Evolutionary conservation across 306 rosid species (phyloP).

Genomic region (Fragaria nilgerrensis): DNA sequence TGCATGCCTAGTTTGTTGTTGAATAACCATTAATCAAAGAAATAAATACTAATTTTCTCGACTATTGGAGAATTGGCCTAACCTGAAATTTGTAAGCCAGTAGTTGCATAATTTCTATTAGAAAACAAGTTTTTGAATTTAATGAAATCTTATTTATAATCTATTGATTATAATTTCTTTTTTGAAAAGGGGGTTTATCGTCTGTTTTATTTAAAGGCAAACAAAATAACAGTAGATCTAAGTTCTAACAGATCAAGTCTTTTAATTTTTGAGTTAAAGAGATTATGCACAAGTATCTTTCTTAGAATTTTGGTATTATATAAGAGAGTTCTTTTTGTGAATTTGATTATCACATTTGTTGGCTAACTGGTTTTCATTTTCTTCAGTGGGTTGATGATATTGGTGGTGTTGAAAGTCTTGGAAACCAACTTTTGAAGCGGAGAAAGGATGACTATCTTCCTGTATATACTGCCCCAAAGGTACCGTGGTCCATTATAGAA

Average conservation of each 20-base stretch:
- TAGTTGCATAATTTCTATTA: background rate
- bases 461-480: constrained; percentile 83
- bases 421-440: constrained; percentile 57
- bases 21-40: background rate
- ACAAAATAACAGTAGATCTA: background rate
- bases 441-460: constrained; percentile 70
- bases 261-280: background rate
- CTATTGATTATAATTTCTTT: too few relatives aligned
- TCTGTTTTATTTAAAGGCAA: background rate
- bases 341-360: constrained; percentile 8
- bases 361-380: constrained; percentile 15
- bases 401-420: constrained; percentile 82
- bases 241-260: background rate
- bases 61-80: background rate
- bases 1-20: background rate
- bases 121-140: background rate
- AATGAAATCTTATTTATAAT: background rate
- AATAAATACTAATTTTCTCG: background rate
- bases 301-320: background rate
- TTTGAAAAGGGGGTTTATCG: background rate
- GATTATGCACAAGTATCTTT: background rate
- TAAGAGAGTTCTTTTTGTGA: background rate
- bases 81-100: background rate
- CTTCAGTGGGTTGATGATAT: constrained; percentile 85
- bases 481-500: constrained; percentile 20